Evolutionary conservation across 106 monocot genomes (phyloP).

Genomic region (Dioscorea zingiberensis): DNA sequence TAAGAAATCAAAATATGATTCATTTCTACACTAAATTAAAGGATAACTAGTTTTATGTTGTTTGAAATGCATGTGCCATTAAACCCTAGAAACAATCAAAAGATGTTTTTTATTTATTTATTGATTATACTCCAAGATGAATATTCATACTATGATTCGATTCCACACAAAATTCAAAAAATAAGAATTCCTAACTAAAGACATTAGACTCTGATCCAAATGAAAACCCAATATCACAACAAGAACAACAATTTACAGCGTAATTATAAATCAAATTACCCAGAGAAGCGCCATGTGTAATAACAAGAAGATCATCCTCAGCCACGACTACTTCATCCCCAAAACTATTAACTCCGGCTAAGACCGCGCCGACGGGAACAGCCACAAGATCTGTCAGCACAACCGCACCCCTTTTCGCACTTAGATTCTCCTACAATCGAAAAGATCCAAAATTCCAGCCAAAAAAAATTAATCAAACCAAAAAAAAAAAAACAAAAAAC

Average conservation of each 20-base stretch:
- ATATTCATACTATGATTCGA: not conserved
- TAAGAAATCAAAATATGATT: no score
- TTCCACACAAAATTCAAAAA: not conserved
- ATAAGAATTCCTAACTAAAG: not conserved
- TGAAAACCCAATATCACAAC: not conserved
- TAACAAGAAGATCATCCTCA: constrained; percentile 6
- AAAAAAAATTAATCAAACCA: no score
- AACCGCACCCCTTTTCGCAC: not conserved
- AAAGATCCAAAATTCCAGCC: not conserved
- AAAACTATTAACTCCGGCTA: not conserved
- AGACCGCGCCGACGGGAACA: not conserved
- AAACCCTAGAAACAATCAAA: no score
- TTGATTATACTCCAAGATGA: no score
- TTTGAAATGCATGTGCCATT: no score
- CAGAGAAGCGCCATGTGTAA: not conserved
- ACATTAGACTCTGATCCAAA: not conserved
- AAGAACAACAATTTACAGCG: not conserved
- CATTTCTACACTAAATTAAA: no score
- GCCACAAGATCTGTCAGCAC: constrained; percentile 3
- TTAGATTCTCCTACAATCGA: not conserved
- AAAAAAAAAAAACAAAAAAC: no score
- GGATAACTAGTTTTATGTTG: no score
- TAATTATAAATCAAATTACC: not conserved
- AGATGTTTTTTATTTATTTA: no score
- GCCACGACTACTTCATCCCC: not conserved